phyloP scores from a whole-genome alignment of 2,329 filamentous ascomycete species.

The Fusarium domesticum region DNA sequence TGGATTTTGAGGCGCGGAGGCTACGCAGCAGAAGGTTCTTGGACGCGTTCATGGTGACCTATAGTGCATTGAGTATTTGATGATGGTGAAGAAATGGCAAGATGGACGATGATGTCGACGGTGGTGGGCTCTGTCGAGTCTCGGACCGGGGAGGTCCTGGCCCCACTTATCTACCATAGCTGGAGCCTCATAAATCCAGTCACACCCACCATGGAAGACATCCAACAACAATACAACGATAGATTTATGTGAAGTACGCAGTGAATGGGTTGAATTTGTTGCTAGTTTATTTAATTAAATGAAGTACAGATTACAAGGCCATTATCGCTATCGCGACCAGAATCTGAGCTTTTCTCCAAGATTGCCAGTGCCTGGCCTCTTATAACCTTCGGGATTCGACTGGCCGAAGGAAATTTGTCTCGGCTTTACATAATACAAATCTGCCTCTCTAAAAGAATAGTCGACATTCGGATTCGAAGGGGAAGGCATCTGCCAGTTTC shows the following conservation, averaged over 20 bases:
- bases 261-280: too few relatives aligned
- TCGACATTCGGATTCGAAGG: constrained; percentile 27
- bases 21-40: constrained; percentile 26
- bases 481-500: constrained; percentile 11
- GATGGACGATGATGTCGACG: constrained; percentile 16
- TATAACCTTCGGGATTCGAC: background rate
- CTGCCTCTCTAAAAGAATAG: constrained; percentile 37
- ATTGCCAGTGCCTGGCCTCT: background rate
- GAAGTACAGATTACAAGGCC: too few relatives aligned
- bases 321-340: constrained; percentile 11
- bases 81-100: background rate
- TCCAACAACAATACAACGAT: too few relatives aligned
- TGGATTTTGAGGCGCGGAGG: constrained; percentile 20
- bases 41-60: constrained; percentile 29
- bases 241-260: too few relatives aligned
- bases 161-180: constrained; percentile 10
- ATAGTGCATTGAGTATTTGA: constrained; percentile 10
- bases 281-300: too few relatives aligned
- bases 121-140: constrained; percentile 1
- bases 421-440: constrained; percentile 32
- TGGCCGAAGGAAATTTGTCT: constrained; percentile 19
- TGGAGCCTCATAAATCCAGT: too few relatives aligned
- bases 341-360: constrained; percentile 11
- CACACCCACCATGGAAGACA: too few relatives aligned
- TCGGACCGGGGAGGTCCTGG: constrained; percentile 2